Percentiles rank a stretch among this genome's conserved stretches.
Conservation (phyloP, 805 yeast genomes). For the Candida glaebosa region DNA sequence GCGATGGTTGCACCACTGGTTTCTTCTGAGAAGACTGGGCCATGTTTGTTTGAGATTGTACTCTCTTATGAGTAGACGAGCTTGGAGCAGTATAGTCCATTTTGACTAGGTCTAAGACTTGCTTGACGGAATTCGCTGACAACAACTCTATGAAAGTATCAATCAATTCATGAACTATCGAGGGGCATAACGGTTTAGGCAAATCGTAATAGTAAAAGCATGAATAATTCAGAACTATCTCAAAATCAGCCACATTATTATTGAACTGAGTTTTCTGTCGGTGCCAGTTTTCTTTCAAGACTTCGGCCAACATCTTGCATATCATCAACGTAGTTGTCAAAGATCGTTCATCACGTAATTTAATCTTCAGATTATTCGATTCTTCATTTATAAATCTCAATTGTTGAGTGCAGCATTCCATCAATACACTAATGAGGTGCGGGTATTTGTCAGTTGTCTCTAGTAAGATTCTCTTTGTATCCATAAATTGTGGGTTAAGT, state of each 20-base stretch:
- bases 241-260: constrained; percentile 9
- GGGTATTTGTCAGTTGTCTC: constrained; percentile 11
- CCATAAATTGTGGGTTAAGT: constrained; percentile 35
- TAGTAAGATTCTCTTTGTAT: constrained; percentile 27
- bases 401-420: constrained; percentile 19
- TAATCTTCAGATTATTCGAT: constrained; percentile 16
- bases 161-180: constrained; percentile 17
- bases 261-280: constrained; percentile 11
- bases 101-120: constrained; percentile 25
- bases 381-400: constrained; percentile 24
- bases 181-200: constrained; percentile 24
- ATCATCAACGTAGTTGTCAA: constrained; percentile 30
- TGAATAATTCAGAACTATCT: constrained; percentile 18
- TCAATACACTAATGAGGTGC: constrained; percentile 17
- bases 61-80: constrained; percentile 1
- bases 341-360: constrained; percentile 27
- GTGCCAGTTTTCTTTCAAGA: constrained; percentile 30
- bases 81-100: constrained; percentile 1
- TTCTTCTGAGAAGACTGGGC: neutral
- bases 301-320: constrained; percentile 26
- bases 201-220: constrained; percentile 25
- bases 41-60: too few species aligned
- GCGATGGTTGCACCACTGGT: neutral
- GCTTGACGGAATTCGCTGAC: constrained; percentile 26
- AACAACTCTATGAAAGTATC: constrained; percentile 28